These are phyloP conservation scores for Colletotrichum sp. DNA, from an alignment of 2,329 filamentous ascomycete genomes.

Conservation along the genomic window DNA sequence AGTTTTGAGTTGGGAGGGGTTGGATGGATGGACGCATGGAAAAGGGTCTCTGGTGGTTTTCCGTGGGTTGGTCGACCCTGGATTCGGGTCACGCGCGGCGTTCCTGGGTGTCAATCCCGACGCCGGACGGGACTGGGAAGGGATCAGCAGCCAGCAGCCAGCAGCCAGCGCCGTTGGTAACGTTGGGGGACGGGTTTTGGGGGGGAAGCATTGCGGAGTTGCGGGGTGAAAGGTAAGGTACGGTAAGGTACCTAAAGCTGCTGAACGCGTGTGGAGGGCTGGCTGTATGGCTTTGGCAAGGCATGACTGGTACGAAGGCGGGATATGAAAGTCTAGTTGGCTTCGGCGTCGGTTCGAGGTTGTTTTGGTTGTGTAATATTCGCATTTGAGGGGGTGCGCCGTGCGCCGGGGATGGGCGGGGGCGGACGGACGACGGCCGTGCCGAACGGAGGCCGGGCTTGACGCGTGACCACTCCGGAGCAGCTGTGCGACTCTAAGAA, in stretches of 20 bases:
- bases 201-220: not conserved
- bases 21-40: not conserved
- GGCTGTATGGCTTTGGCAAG: not conserved
- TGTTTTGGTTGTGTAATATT: not conserved
- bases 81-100: not conserved
- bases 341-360: not conserved
- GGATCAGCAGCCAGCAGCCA: not conserved
- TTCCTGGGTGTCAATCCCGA: not conserved
- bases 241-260: not conserved
- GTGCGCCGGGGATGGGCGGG: not conserved
- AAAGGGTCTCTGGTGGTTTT: not conserved
- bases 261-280: not conserved
- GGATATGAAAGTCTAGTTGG: not conserved
- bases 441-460: not conserved
- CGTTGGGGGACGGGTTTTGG: not conserved
- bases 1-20: not conserved
- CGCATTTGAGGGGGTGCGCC: not conserved
- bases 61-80: not conserved
- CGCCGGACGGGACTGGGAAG: not conserved
- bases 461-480: not conserved
- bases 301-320: not conserved
- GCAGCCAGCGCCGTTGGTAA: not conserved
- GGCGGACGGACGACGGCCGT: not conserved
- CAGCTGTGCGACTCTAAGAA: not conserved
- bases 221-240: not conserved